Percentiles rank a stretch among this genome's conserved stretches.
phyloP scores from a whole-genome alignment of 1,284 basidiomycete species.

The Sphaerobolus stellatus region DNA sequence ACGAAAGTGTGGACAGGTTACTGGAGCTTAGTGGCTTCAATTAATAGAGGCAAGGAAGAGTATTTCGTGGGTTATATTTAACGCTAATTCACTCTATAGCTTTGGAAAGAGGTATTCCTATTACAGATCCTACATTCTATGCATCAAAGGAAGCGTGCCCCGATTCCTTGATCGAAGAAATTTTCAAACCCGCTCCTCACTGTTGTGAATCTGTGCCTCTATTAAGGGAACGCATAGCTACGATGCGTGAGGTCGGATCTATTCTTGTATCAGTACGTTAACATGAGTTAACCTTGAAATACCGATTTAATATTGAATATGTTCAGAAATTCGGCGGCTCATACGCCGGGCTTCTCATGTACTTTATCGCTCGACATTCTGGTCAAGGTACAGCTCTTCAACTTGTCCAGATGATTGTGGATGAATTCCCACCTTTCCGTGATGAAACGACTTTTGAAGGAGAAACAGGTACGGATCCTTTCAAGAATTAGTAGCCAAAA shows the following conservation, averaged over 20 bases:
- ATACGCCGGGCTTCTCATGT: conserved; percentile 61
- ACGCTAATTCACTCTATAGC: conserved; percentile 38
- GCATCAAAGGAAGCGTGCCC: conserved; percentile 64
- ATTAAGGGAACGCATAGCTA: conserved; percentile 60
- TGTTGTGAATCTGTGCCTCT: conserved; percentile 66
- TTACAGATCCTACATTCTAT: conserved; percentile 76
- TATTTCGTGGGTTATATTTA: conserved; percentile 3
- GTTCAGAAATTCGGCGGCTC: conserved; percentile 67
- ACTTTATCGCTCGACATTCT: conserved; percentile 53
- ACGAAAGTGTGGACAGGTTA: conserved; percentile 68
- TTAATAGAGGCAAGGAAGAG: conserved; percentile 60
- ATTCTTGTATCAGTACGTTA: conserved; percentile 61
- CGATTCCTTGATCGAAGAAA: conserved; percentile 58
- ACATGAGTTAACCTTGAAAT: neutral
- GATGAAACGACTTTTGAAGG: conserved; percentile 64
- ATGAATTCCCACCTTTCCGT: conserved; percentile 72
- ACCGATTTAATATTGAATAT: neutral
- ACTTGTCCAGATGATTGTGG: conserved; percentile 67
- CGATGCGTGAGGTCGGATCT: conserved; percentile 71
- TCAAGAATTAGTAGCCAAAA: neutral
- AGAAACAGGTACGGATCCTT: conserved; percentile 46
- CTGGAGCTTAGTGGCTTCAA: conserved; percentile 76
- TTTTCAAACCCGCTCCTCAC: conserved; percentile 61
- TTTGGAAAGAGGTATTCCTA: conserved; percentile 64
- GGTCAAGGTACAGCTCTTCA: conserved; percentile 64